Evolutionary conservation across 2,329 filamentous ascomycete genomes (phyloP).

Genomic region (Fusarium sp.): DNA sequence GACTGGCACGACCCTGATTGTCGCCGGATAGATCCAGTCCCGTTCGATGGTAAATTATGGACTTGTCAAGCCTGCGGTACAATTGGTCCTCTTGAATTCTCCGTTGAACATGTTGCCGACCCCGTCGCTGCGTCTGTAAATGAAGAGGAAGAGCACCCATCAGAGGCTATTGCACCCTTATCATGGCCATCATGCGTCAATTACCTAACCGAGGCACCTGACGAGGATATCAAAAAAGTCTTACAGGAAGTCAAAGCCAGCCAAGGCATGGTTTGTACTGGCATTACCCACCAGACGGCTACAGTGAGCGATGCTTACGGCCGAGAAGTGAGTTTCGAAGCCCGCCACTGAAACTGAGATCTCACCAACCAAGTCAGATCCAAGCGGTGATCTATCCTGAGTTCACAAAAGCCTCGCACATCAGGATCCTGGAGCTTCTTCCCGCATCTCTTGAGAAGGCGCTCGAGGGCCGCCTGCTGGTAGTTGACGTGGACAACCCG

Average conservation of each 20-base stretch:
- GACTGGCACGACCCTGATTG: slow-evolving; percentile 25
- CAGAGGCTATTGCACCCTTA: background rate
- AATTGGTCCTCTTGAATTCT: slow-evolving; percentile 12
- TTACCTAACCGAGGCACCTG: background rate
- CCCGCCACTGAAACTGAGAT: background rate
- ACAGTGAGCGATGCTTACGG: slow-evolving; percentile 20
- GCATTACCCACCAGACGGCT: slow-evolving; percentile 6
- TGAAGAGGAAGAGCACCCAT: background rate
- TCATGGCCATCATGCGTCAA: slow-evolving; percentile 10
- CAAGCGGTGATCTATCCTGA: slow-evolving; percentile 19
- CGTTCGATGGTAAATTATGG: slow-evolving; percentile 12
- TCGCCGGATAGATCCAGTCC: slow-evolving; percentile 16
- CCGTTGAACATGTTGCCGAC: background rate
- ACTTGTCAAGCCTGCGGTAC: slow-evolving; percentile 25
- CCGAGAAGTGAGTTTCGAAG: slow-evolving; percentile 13
- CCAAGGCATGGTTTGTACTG: background rate
- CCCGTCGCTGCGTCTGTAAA: background rate
- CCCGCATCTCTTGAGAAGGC: slow-evolving; percentile 6
- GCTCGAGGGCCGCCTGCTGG: slow-evolving; percentile 18
- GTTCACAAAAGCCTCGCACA: slow-evolving; percentile 1
- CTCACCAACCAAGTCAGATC: slow-evolving; percentile 6
- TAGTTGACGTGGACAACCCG: slow-evolving; percentile 3
- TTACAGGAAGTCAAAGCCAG: background rate
- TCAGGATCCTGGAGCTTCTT: slow-evolving; percentile 21
- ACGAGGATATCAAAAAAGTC: background rate